These are phyloP conservation scores for Cinchona pubescens DNA, from an alignment of 257 asterid species.

Conservation along the genomic window DNA sequence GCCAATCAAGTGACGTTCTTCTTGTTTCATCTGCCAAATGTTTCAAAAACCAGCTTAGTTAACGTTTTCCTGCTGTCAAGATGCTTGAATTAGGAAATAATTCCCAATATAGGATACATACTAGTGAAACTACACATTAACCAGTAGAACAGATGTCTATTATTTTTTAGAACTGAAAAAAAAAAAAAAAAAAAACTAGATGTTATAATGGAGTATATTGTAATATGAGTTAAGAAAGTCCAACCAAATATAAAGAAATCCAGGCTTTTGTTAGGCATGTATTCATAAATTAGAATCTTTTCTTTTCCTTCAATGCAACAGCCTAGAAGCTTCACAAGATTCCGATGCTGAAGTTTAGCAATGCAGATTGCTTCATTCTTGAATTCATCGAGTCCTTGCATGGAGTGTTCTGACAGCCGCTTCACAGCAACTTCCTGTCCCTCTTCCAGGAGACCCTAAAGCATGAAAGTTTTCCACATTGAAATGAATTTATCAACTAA, in stretches of 20 bases:
- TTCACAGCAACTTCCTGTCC: constrained; percentile 40
- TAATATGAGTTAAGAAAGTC: not conserved
- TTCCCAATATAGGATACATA: too few species aligned
- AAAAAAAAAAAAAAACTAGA: too few species aligned
- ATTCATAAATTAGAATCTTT: constrained; percentile 36
- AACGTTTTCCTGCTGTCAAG: not conserved
- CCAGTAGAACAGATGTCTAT: not conserved
- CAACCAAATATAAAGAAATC: constrained; percentile 35
- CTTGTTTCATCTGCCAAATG: constrained; percentile 29
- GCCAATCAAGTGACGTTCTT: constrained; percentile 35
- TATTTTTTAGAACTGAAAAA: too few species aligned
- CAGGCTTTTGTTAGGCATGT: constrained; percentile 28
- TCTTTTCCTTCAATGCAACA: constrained; percentile 37
- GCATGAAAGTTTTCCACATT: not conserved
- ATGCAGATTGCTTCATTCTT: constrained; percentile 36
- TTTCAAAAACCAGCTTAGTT: not conserved
- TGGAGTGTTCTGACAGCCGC: constrained; percentile 30
- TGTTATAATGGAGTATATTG: not conserved
- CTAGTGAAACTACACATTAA: not conserved
- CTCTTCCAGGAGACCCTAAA: constrained; percentile 33
- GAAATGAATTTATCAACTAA: not conserved
- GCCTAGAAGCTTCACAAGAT: constrained; percentile 38
- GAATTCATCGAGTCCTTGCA: constrained; percentile 34
- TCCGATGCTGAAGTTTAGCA: constrained; percentile 40
- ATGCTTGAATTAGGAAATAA: too few species aligned